A percentile compares a stretch with the other conserved stretches of the same genome.
These are phyloP conservation scores for Przewalskia tangutica DNA, from an alignment of 257 asterid genomes.

Conservation along the genomic window DNA sequence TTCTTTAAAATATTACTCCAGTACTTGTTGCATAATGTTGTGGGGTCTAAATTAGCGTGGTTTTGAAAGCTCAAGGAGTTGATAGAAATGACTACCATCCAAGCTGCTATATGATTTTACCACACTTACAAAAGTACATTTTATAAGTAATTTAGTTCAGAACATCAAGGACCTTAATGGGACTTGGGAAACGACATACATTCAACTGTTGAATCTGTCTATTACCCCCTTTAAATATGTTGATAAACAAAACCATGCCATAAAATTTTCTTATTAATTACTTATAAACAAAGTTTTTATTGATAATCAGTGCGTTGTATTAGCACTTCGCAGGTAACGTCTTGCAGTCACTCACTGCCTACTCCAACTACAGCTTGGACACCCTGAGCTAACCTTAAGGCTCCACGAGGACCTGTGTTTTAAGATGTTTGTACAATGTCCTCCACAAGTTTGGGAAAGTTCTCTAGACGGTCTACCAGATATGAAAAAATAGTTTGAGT, in stretches of 20 bases:
- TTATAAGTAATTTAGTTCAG: neutral
- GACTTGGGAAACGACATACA: neutral
- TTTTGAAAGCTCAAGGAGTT: neutral
- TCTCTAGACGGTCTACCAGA: slow-evolving; percentile 61
- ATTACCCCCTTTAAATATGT: neutral
- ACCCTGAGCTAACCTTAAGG: slow-evolving; percentile 91
- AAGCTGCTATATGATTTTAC: neutral
- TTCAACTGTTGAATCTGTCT: neutral
- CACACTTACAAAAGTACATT: no score
- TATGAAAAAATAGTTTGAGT: neutral
- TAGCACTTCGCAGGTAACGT: slow-evolving; percentile 15
- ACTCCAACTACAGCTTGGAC: slow-evolving; percentile 94
- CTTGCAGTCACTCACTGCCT: slow-evolving; percentile 90
- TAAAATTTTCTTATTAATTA: neutral
- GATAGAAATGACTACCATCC: neutral
- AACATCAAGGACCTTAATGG: neutral
- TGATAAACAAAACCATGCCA: neutral
- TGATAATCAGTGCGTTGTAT: neutral
- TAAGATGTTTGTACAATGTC: slow-evolving; percentile 86
- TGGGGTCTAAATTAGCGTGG: neutral
- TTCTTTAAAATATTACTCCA: neutral
- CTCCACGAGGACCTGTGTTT: slow-evolving; percentile 96
- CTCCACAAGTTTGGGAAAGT: slow-evolving; percentile 82
- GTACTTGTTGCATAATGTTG: neutral
- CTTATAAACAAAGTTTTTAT: neutral